Conservation (phyloP, 208 protist species). For the Trypanosoma avium region DNA sequence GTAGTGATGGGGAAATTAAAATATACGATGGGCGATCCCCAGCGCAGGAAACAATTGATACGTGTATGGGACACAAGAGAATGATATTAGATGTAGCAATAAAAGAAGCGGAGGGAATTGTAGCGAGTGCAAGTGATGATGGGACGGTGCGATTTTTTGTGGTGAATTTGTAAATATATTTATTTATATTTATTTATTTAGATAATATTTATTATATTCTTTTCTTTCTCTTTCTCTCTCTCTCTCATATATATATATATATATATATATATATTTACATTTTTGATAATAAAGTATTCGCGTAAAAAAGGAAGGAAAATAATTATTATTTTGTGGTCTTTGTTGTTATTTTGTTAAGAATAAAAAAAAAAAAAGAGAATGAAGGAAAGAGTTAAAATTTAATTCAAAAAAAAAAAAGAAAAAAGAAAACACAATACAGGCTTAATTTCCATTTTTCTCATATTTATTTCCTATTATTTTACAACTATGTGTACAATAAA, state of each 20-base stretch:
- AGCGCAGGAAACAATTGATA: conserved; percentile 41
- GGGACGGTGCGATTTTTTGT: conserved; percentile 58
- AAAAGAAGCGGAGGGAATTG: neutral
- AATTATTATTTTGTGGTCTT: conserved; percentile 7
- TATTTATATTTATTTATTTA: neutral
- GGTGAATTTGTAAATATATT: neutral
- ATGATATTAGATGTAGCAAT: conserved; percentile 72
- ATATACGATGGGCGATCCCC: conserved; percentile 81
- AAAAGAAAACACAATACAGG: conserved; percentile 9
- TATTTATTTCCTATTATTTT: neutral
- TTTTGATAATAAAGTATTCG: neutral
- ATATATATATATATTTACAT: neutral
- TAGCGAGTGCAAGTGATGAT: conserved; percentile 76
- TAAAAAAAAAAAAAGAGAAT: conserved; percentile 13
- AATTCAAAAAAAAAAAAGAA: neutral
- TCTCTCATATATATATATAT: neutral
- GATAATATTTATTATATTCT: conserved; percentile 8
- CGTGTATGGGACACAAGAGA: conserved; percentile 75
- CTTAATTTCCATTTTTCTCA: conserved; percentile 26
- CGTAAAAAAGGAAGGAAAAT: too few relatives aligned
- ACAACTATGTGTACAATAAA: too few relatives aligned
- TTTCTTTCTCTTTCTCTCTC: too few relatives aligned
- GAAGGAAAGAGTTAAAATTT: too few relatives aligned
- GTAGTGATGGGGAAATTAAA: conserved; percentile 77
- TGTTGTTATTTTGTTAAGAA: neutral